Percentiles rank a stretch among this genome's conserved stretches.
phyloP scores from a whole-genome alignment of 208 protist species.

The Crithidia sp. region DNA sequence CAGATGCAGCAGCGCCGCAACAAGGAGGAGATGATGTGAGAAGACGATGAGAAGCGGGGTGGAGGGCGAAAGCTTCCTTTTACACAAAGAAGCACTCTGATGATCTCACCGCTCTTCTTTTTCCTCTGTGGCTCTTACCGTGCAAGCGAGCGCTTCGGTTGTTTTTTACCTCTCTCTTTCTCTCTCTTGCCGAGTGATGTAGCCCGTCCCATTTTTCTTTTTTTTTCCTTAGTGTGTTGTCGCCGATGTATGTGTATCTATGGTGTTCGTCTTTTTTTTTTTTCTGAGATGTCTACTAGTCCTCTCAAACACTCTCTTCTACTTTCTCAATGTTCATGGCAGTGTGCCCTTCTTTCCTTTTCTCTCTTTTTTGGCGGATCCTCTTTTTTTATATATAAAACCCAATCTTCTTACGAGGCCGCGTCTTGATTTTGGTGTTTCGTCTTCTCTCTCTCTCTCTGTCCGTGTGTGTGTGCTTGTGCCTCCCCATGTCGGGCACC shows the following conservation, averaged over 20 bases:
- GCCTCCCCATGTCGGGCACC: too few species aligned
- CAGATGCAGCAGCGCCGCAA: slow-evolving; percentile 55
- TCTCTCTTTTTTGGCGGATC: not conserved
- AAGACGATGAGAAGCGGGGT: not conserved
- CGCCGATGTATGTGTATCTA: not conserved
- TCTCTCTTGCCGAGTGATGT: too few species aligned
- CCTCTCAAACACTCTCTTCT: too few species aligned
- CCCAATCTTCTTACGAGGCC: too few species aligned
- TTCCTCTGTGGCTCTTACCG: not conserved
- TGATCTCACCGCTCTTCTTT: slow-evolving; percentile 22
- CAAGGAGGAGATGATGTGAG: slow-evolving; percentile 48
- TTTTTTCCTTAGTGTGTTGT: too few species aligned
- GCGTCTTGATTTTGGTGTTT: too few species aligned
- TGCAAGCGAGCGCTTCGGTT: too few species aligned
- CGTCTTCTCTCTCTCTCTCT: too few species aligned
- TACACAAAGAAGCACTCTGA: not conserved
- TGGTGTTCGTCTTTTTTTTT: slow-evolving; percentile 31
- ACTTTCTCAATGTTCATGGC: not conserved
- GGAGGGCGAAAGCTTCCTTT: not conserved
- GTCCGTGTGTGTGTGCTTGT: too few species aligned
- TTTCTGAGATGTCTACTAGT: not conserved
- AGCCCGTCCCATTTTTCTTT: too few species aligned
- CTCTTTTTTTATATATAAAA: too few species aligned
- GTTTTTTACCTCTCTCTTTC: too few species aligned
- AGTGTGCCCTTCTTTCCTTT: slow-evolving; percentile 5